phyloP scores from a whole-genome alignment of 2,329 filamentous ascomycete genomes.

The Cladosporium sphaerospermum region DNA sequence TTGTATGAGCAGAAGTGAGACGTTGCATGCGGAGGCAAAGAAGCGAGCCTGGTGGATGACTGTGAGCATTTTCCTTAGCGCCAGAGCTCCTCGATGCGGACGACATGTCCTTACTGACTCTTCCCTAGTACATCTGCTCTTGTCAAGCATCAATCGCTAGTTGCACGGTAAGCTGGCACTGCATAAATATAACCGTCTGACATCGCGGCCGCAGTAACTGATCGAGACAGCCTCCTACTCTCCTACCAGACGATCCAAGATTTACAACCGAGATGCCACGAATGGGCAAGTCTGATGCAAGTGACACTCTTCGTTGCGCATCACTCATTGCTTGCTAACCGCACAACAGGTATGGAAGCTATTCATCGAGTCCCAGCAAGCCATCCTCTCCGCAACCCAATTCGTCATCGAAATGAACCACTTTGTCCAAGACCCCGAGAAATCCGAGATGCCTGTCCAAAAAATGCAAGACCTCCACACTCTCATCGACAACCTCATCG shows the following conservation, averaged over 20 bases:
- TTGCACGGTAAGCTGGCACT: slow-evolving; percentile 38
- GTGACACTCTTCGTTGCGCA: background rate
- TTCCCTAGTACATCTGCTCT: slow-evolving; percentile 41
- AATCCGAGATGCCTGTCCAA: background rate
- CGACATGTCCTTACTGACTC: background rate
- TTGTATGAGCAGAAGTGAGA: slow-evolving; percentile 30
- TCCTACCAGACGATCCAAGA: slow-evolving; percentile 39
- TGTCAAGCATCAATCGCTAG: slow-evolving; percentile 49
- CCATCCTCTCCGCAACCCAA: slow-evolving; percentile 40
- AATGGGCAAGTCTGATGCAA: background rate
- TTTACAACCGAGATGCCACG: slow-evolving; percentile 36
- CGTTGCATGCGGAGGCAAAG: slow-evolving; percentile 41
- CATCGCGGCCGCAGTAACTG: background rate
- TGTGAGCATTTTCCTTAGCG: slow-evolving; percentile 21
- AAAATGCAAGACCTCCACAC: slow-evolving; percentile 2
- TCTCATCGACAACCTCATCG: background rate
- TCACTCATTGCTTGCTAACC: background rate
- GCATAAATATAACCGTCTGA: slow-evolving; percentile 15
- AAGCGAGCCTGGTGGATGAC: slow-evolving; percentile 51
- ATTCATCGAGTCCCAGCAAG: slow-evolving; percentile 44
- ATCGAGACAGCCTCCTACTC: slow-evolving; percentile 35
- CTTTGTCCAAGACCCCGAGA: background rate
- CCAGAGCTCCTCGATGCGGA: background rate
- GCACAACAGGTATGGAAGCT: slow-evolving; percentile 31
- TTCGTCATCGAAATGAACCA: slow-evolving; percentile 9